Conservation (phyloP, 2,329 filamentous ascomycete species). For the Rasamsonia emersonii region DNA sequence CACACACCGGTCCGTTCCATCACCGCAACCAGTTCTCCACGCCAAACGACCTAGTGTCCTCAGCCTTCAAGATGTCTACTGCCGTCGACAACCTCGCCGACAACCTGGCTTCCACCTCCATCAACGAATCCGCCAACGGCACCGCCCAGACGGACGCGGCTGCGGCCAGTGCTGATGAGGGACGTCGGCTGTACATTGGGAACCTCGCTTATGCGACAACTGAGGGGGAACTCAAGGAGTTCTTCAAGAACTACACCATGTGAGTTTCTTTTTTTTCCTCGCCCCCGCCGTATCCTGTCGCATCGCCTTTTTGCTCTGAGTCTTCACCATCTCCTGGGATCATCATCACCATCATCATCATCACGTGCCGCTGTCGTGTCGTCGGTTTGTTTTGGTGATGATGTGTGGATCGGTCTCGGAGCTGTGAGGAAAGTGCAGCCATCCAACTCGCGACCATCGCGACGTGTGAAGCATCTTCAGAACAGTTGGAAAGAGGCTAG, state of each 20-base stretch:
- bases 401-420: too few relatives aligned
- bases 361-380: too few relatives aligned
- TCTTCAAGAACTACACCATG: slow-evolving; percentile 99
- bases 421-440: too few relatives aligned
- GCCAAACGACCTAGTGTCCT: slow-evolving; percentile 30
- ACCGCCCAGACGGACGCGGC: slow-evolving; percentile 77
- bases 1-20: slow-evolving; percentile 19
- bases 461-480: background rate
- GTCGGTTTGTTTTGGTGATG: too few relatives aligned
- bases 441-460: slow-evolving; percentile 3
- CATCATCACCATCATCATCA: too few relatives aligned
- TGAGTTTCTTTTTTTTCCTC: slow-evolving; percentile 49
- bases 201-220: slow-evolving; percentile 99
- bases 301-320: too few relatives aligned
- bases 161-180: slow-evolving; percentile 94
- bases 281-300: too few relatives aligned
- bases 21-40: slow-evolving; percentile 4
- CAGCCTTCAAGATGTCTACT: slow-evolving; percentile 68
- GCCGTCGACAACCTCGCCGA: slow-evolving; percentile 61
- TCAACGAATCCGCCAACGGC: slow-evolving; percentile 50
- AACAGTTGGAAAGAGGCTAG: too few relatives aligned
- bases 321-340: too few relatives aligned
- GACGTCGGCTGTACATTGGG: slow-evolving; percentile 98
- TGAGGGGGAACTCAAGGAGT: slow-evolving; percentile 99
- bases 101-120: slow-evolving; percentile 57